Base-by-base conservation (phyloP, 2,329 filamentous ascomycete species). In the Cladosporium sp. region DNA sequence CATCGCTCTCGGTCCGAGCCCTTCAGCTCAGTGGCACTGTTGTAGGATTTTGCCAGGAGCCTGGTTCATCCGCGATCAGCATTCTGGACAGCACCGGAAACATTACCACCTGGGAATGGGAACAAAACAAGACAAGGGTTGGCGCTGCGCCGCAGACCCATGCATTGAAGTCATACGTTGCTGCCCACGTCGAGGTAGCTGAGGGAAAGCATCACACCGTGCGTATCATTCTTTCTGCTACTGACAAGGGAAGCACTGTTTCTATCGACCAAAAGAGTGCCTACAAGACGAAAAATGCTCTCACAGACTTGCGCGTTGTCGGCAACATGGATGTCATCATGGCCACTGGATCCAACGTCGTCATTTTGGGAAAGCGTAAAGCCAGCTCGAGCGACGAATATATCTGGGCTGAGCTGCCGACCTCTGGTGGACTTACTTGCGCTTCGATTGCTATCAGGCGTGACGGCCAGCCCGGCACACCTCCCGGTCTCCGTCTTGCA, bases 1-100 rank as follows among this genome's bases (percentile, higher is more conserved):
- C 89, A 51, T 97, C 93, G 1, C 80, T 95, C 46, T 80, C 95
- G 18, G 76, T 89, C 43, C 84, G 41, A n/a, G 43, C 50, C 8
- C 50, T 46, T 14, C 43, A 53, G n/a, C 7, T 53, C 37, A 35
- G 31, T 3, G 48, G 48, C 31, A 68, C 65, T 9, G 71, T 85
- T 18, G 70, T 74, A 18, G 74, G 74, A 19, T 82, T 77, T 61
- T 50, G 75, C 19, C 72, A 70, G 13, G 68, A 66, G 22, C 52
- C 44, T 37, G 52, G 40, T 37, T 48, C 52, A 3, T 43, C 44
- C 11, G 50, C 43, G 13, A 46, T 53, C 32, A 46, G 44, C 41
- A 32, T 53, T 9, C 35, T 53, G 28, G 44, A 61, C 48, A 55
- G 60, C 51, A 59, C 64, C 45, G 80, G 78, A 2, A 67, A 70